Evolutionary conservation across 768 basidiomycete genomes (phyloP), one percentile per base, ranked within the genome.

Genomic region (Thelephora ganbajun): DNA sequence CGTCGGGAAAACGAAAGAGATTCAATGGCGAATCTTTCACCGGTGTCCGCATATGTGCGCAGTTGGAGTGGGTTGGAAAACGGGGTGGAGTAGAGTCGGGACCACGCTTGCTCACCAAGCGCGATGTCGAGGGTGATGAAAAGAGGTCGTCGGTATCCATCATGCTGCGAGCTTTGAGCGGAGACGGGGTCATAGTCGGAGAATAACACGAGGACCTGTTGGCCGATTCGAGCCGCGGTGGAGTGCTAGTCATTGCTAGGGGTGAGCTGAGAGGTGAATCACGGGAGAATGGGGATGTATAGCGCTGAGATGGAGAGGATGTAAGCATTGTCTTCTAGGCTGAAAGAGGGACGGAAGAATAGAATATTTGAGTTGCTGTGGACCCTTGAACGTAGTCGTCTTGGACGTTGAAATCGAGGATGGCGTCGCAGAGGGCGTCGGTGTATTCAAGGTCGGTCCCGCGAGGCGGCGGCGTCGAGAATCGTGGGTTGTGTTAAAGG

Each of bases 21-120:
- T 34, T 48, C 46, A 33, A 63, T 54, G 39, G 66, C 66, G 35
- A 66, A 50, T 36, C 64, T 61, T 48, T 62, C 64, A 48, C 58
- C 48, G 35, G 65, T 34, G 48, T 41, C 34, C 44, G 13, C n/a
- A 23, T n/a, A 30, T 18, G 26, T 12, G 9, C 22, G 43, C 22
- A 46, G 14, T 16, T 18, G 39, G 39, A 9, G 39, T 16, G 39
- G 22, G 14, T 16, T 18, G 22, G 18, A 41, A 41, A 41, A 16
- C 18, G 39, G 22, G 39, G 39, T 9, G 39, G 39, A 22, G 39
- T 41, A 14, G 39, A 41, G 22, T 41, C 18, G 16, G 39, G 9
- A 22, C 39, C 22, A 14, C 39, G 39, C 39, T 22, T 41, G 14
- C 2, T 22, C 39, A 22, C 18, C 39, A 41, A 14, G 22, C 39